Base-by-base conservation (phyloP, 495 filamentous ascomycete species). In the Tetracladium setigerum region DNA sequence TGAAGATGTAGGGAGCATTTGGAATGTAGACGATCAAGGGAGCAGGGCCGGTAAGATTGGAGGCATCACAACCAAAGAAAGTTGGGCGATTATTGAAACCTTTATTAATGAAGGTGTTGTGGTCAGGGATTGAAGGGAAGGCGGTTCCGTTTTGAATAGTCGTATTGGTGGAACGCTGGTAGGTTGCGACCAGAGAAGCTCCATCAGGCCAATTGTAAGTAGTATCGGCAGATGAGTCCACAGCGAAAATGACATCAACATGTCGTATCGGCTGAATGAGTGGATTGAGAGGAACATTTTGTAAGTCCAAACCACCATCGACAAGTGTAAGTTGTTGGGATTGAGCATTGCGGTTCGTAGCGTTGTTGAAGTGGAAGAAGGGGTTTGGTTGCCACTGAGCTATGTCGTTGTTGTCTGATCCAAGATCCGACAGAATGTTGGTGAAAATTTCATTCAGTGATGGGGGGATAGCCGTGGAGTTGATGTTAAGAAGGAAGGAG, bases 21-120 rank as follows among this genome's bases (percentile, higher is more conserved):
- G 91, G 86, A n/a, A 97, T 55, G 65, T 96, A 97, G 49, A 97
- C 86, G 50, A 97, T 63, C 30, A 96, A 56, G 0, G 91, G 91
- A 4, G 62, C 50, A 5, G 56, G 16, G 14, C 61, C 62, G 4
- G 81, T 76, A 40, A 81, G 72, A 64, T 95, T 94, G 47, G 68
- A 63, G 35, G 69, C 71, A 66, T 90, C 67, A 70, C 91, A 97
- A 49, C 91, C 91, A 66, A 97, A 97, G 72, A 97, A 95, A 7
- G 89, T 87, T 0, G 91, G 92, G 4, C 76, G 79, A 44, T 67
- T 78, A 76, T 95, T 97, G 10, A 96, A 71, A 18, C 85, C 85
- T 0, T 86, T 76, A 65, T 92, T 89, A 54, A 96, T 67, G 62
- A 97, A 95, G 10, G 89, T 95, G 67, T 87, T 83, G 41, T 73